Base-by-base conservation (phyloP, 2,329 filamentous ascomycete species). In the Aspergillus pseudoterreus region DNA sequence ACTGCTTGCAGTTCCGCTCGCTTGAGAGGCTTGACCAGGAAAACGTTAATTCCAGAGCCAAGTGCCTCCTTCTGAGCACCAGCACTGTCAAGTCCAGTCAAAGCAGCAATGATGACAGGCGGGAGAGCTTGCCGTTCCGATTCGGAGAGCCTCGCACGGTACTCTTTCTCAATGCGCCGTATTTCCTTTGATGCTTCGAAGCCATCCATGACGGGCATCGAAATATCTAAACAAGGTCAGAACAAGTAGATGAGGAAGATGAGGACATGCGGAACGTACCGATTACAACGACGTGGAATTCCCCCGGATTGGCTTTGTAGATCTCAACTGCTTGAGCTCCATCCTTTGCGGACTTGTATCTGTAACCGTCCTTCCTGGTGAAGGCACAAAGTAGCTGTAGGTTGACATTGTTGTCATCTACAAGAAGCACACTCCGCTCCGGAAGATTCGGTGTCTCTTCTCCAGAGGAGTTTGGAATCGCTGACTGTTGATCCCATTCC, bases 341-440 rank as follows among this genome's bases (percentile, higher is more conserved):
- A 51, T 75, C 64, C 6, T 51, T 52, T 8, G 71, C 72, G 1
- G 64, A 64, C 17, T 62, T 54, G 32, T 67, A 67, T 3, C 58
- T 49, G 33, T 63, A 60, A 1, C 58, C 58, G 19, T 60, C 55
- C 43, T 70, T 53, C 27, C 45, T 47, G 8, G 46, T 46, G n/a
- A 44, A 54, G 5, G 46, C 43, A 14, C 27, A 4, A 24, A 47
- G 42, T 6, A 39, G 39, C 9, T 49, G 39, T 9, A 71, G 57
- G 17, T 74, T 74, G 35, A 74, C 61, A 0, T 53, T 14, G 33
- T 74, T 74, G 43, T 74, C 71, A 43, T 74, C 71, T 0, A 69
- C 66, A 1, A 74, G 64, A 1, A 74, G 62, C 6, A 52, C 45
- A 3, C 39, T 32, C 15, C 50, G 53, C 11, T 14, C 38, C 17